Evolutionary conservation across 192 early-diverging fungal genomes (phyloP), one percentile per base, ranked within the genome.

Genomic region (Coemansia sp.): DNA sequence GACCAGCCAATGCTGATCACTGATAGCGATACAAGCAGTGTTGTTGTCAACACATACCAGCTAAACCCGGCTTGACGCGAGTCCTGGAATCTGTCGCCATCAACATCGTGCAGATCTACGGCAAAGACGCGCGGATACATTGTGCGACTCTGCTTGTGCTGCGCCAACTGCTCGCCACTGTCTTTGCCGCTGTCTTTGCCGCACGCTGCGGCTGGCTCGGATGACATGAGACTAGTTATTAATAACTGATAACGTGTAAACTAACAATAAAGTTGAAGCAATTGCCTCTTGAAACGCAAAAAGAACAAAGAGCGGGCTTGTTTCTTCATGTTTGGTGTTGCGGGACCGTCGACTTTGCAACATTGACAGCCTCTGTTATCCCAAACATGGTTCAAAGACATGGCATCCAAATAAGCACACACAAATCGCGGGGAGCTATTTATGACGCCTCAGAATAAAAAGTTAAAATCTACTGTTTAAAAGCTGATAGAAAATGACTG

Each of bases 41-140:
- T 67, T 1, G 78, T 69, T 12, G 71, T 15, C 6, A 81, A 47
- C 2, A 81, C 58, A 48, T 75, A 81, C 66, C 62, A 66, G 60
- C 72, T 81, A 66, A 75, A 72, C 5, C 78, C 72, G 3, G 78
- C 66, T n/a, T 75, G 37, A 2, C 69, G 67, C 37, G 72, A 81
- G 23, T 81, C 72, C 52, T 72, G 78, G 66, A 81, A 81, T 60
- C 68, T 72, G 58, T 69, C 66, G 63, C 60, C 65, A 35, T 74
- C 77, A 8, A 71, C 72, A 0, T 75, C 72, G 56, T 81, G 69
- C n/a, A 81, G 37, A 58, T 70, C 68, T 0, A 81, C 72, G 0
- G 78, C 78, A 60, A 81, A 81, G 2, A 75, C 59, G 17, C 63
- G 78, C 10, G 78, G 69, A 17, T 51, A 58, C 38, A 43, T 10